Evolutionary conservation across 495 filamentous ascomycete species (phyloP).

Genomic region (Glarea lozoyensis): DNA sequence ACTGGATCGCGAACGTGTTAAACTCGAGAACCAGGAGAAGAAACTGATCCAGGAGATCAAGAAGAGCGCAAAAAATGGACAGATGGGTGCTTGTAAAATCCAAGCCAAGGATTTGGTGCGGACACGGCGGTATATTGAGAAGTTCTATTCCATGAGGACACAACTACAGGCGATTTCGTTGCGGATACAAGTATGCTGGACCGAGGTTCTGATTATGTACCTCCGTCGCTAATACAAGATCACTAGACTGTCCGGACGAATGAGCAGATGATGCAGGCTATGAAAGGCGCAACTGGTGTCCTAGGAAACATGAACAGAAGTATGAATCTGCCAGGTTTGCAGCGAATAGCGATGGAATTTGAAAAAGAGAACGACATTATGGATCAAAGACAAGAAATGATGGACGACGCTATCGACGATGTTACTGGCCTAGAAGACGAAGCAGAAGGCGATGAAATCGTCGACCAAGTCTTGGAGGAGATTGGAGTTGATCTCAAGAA

Average conservation of each 20-base stretch:
- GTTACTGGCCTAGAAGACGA: constrained; percentile 88
- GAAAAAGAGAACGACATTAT: constrained; percentile 98
- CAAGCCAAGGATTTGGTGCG: constrained; percentile 95
- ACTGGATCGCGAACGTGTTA: constrained; percentile 84
- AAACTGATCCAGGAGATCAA: constrained; percentile 92
- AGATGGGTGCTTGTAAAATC: constrained; percentile 93
- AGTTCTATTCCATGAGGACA: constrained; percentile 96
- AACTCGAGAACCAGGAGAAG: constrained; percentile 97
- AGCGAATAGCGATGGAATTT: constrained; percentile 98
- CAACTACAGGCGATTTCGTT: constrained; percentile 93
- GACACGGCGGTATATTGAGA: constrained; percentile 91
- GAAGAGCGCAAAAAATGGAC: constrained; percentile 93
- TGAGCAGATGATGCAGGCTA: constrained; percentile 99
- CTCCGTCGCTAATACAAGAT: no score
- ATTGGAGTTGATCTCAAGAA: constrained; percentile 89
- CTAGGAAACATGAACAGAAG: constrained; percentile 92
- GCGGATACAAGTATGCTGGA: constrained; percentile 69
- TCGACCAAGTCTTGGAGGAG: constrained; percentile 92
- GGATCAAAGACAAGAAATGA: constrained; percentile 98
- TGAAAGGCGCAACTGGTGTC: constrained; percentile 92
- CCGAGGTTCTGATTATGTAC: constrained; percentile 1
- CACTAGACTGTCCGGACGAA: constrained; percentile 89
- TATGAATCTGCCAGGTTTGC: constrained; percentile 93
- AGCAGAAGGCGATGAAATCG: constrained; percentile 89
- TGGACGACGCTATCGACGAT: constrained; percentile 99